Conservation (phyloP, 441 rosid species). For the Mallotus japonicus region DNA sequence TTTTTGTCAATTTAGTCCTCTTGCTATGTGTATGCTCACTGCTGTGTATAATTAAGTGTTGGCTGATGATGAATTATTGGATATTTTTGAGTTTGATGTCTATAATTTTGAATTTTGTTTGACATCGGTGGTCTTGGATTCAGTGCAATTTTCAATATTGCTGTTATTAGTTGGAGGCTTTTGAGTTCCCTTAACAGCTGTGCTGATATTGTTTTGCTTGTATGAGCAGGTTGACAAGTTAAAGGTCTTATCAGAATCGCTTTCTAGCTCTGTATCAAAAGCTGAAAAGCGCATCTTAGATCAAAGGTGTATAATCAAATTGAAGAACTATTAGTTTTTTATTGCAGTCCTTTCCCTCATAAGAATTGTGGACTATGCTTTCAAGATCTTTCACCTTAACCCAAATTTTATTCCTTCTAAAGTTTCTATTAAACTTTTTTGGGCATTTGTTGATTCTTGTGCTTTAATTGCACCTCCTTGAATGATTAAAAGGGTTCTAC, state of each 20-base stretch:
- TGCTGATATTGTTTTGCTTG: conserved; percentile 21
- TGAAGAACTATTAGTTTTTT: background rate
- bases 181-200: background rate
- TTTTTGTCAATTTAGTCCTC: background rate
- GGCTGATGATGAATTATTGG: background rate
- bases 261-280: conserved; percentile 71
- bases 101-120: background rate
- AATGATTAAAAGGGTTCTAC: background rate
- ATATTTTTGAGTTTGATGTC: background rate
- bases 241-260: conserved; percentile 90
- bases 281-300: conserved; percentile 89
- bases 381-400: background rate
- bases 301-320: conserved; percentile 53
- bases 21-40: background rate
- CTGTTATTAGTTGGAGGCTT: background rate
- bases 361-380: background rate
- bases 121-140: background rate
- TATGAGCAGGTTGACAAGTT: conserved; percentile 86
- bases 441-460: background rate
- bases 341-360: no score
- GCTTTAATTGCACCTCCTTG: background rate
- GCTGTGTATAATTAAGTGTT: conserved; percentile 2
- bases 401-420: background rate
- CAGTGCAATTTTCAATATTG: background rate
- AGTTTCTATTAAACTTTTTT: background rate